Evolutionary conservation across 306 rosid genomes (phyloP), one percentile per base, ranked within the genome.

Genomic region (Vigna trinervia): DNA sequence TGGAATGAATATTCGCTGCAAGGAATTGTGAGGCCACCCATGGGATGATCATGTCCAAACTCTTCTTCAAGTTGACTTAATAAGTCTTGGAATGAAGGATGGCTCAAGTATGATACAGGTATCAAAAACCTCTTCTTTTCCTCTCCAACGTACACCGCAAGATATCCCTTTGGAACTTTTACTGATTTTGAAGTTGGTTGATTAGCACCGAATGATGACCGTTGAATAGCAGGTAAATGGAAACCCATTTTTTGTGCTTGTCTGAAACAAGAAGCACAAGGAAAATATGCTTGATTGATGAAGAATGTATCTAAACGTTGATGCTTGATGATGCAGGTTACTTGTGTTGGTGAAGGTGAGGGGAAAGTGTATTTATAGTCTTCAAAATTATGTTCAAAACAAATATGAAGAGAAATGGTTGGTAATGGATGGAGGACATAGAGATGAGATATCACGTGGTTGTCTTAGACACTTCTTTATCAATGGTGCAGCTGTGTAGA

Each of bases 11-110:
- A 28, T 53, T 80, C 80, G 1, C 13, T 7, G 46, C 80, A 76
- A 5, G 80, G 82, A 47, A 80, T 76, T 48, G 74, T 84, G 51
- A 84, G 72, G 3, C 84, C 84, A 9, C 80, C 82, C 12, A 34
- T 71, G 5, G 87, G 83, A 81, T 86, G 80, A 75, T 78, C 58
- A 66, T 69, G 84, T 65, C 87, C 82, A 28, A 74, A 84, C 17
- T 58, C 63, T 58, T 58, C 58, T 23, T 52, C 58, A 52, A 9
- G 23, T 52, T 58, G 17, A 26, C n/a, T 26, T 17, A 58, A 5
- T n/a, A 58, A 26, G 38, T 58, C 38, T 6, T 58, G 63, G 38
- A 58, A 58, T 0, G 39, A 12, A 58, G 39, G 64, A 12, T 26
- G 64, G 19, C 12, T 58, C 64, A 58, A 26, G 79, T 56, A 26